Percentiles rank a stretch among this genome's conserved stretches.
Conservation (phyloP, 805 yeast species). For the Kazachstania martiniae region DNA sequence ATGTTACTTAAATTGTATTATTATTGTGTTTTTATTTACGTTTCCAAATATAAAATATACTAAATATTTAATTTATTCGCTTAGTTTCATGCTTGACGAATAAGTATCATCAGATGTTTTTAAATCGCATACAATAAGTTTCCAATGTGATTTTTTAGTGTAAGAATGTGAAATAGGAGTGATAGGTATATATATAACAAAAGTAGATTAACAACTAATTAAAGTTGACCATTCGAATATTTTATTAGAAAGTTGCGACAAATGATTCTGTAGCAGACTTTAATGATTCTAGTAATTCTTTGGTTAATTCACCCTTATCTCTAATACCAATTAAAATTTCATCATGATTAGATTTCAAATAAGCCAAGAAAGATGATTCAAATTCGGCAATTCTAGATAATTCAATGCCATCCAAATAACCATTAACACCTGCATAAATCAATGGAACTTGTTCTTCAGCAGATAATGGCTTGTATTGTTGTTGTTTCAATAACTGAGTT, state of each 20-base stretch:
- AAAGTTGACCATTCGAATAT: neutral
- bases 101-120: neutral
- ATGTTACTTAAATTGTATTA: neutral
- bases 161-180: too few species aligned
- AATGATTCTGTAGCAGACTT: conserved; percentile 88
- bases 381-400: conserved; percentile 80
- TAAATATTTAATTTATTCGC: neutral
- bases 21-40: neutral
- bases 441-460: conserved; percentile 99
- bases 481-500: conserved; percentile 96
- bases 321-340: conserved; percentile 76
- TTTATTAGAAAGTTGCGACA: conserved; percentile 69
- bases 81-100: neutral
- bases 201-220: too few species aligned
- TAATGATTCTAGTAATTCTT: conserved; percentile 78
- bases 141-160: too few species aligned
- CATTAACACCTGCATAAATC: conserved; percentile 99
- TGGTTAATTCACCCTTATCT: conserved; percentile 81
- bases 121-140: too few species aligned
- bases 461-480: conserved; percentile 91
- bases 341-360: conserved; percentile 83
- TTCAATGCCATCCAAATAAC: conserved; percentile 85
- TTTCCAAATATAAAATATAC: neutral
- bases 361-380: conserved; percentile 85
- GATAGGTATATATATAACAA: too few species aligned